Percentiles rank a stretch among this genome's conserved stretches.
Conservation (phyloP, 2,329 filamentous ascomycete species). For the Metarhizium anisopliae region DNA sequence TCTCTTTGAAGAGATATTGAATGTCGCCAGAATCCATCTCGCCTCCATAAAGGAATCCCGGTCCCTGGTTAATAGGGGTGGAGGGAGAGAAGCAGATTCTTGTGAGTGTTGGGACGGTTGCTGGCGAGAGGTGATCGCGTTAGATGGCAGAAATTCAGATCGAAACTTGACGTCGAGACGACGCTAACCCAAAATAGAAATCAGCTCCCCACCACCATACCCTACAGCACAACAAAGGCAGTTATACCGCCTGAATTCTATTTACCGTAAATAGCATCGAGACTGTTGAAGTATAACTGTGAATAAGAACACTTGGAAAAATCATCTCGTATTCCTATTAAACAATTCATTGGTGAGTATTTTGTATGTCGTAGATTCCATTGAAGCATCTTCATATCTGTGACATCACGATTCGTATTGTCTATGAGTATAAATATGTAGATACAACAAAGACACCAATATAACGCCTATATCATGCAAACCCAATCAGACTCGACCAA, state of each 20-base stretch:
- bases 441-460: neutral
- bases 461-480: neutral
- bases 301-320: too few species aligned
- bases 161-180: constrained; percentile 15
- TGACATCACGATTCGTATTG: too few species aligned
- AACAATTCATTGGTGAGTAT: too few species aligned
- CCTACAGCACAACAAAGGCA: neutral
- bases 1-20: constrained; percentile 74
- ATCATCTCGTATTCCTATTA: too few species aligned
- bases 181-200: constrained; percentile 28
- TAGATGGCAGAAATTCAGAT: constrained; percentile 23
- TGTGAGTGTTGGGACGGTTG: constrained; percentile 8
- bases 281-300: too few species aligned
- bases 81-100: neutral
- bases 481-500: neutral
- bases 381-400: too few species aligned
- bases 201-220: constrained; percentile 16
- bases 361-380: too few species aligned
- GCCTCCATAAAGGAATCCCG: constrained; percentile 44
- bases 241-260: neutral
- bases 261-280: too few species aligned
- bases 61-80: neutral
- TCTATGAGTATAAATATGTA: neutral
- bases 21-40: constrained; percentile 57
- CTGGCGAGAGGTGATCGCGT: constrained; percentile 17